Evolutionary conservation across 225 moss, liverwort and hornwort species (phyloP).

Genomic region (Takakia lepidozioides): DNA sequence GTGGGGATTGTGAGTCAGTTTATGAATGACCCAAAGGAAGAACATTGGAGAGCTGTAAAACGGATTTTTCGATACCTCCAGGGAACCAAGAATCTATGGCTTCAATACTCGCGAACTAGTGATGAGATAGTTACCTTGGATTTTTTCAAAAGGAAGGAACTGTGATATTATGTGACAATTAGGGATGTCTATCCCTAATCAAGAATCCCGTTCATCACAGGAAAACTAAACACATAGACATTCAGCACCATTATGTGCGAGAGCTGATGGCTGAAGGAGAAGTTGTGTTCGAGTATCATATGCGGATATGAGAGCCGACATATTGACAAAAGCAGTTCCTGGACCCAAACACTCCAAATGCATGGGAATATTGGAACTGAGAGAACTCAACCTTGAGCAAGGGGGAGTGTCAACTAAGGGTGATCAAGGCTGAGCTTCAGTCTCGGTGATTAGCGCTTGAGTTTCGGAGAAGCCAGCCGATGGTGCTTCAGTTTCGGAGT

Average conservation of each 20-base stretch:
- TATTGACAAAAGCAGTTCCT: neutral
- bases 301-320: neutral
- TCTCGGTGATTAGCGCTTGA: too few relatives aligned
- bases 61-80: neutral
- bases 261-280: neutral
- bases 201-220: neutral
- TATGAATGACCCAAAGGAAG: neutral
- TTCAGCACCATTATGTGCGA: conserved; percentile 1
- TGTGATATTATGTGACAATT: neutral
- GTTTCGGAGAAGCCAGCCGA: too few relatives aligned
- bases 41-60: conserved; percentile 2
- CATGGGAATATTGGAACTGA: too few relatives aligned
- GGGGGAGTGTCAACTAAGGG: too few relatives aligned
- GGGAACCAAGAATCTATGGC: neutral
- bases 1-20: neutral
- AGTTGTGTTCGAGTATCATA: neutral
- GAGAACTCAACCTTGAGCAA: too few relatives aligned
- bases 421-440: too few relatives aligned
- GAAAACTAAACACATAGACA: conserved; percentile 1
- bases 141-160: neutral
- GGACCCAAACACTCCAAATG: neutral
- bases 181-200: neutral
- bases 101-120: neutral
- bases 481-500: too few relatives aligned
- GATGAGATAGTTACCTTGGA: neutral